Conservation (phyloP, 2,329 filamentous ascomycete species). For the Cladosporium sp. region DNA sequence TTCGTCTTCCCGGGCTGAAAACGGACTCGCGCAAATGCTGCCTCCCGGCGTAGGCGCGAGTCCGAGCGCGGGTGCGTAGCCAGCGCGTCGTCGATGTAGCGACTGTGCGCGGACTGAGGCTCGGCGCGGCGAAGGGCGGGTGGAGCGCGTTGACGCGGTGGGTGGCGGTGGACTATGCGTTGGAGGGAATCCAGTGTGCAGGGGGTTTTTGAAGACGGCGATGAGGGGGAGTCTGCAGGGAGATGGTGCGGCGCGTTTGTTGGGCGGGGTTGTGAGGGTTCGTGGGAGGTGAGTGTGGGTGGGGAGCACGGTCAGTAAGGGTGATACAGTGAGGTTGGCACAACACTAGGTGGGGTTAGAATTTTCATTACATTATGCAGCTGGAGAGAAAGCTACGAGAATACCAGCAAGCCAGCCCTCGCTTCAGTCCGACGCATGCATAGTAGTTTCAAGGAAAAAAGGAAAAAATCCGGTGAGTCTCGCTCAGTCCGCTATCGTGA, state of each 20-base stretch:
- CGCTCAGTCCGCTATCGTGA: slow-evolving; percentile 8
- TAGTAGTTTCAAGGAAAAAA: background rate
- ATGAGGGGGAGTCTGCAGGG: slow-evolving; percentile 36
- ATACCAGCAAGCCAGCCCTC: slow-evolving; percentile 7
- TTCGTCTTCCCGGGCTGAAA: no score
- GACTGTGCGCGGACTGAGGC: no score
- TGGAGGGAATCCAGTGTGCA: slow-evolving; percentile 38
- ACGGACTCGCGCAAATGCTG: no score
- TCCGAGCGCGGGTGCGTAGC: no score
- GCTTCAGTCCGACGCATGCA: slow-evolving; percentile 7
- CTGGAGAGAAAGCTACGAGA: slow-evolving; percentile 3
- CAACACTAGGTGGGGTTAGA: background rate
- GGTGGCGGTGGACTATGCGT: slow-evolving; percentile 41
- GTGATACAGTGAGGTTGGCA: background rate
- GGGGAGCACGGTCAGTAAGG: background rate
- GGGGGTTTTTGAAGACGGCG: slow-evolving; percentile 31
- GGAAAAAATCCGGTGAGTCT: background rate
- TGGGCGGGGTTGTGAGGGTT: slow-evolving; percentile 30
- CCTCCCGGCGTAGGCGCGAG: no score
- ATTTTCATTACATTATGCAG: slow-evolving; percentile 9
- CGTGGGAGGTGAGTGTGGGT: slow-evolving; percentile 36
- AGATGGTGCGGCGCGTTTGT: slow-evolving; percentile 28
- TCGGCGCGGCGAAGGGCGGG: slow-evolving; percentile 40
- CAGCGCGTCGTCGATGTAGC: no score
- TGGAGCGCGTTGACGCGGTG: slow-evolving; percentile 42